Base-by-base conservation (phyloP, 495 filamentous ascomycete genomes). In the Thermochaetoides thermophila region DNA sequence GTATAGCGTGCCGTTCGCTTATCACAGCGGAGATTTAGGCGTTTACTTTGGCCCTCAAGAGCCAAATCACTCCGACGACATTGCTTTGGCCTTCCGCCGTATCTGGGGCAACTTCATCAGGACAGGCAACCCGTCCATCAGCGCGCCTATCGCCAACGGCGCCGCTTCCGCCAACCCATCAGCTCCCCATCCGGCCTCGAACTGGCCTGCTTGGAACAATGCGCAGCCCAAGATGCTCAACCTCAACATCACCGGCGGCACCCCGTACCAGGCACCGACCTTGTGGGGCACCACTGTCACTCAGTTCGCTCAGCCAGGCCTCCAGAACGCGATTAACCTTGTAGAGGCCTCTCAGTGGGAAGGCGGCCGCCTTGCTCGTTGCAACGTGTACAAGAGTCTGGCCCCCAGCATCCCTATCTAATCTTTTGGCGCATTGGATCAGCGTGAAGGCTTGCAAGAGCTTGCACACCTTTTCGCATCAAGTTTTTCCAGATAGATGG, bases 41-140 rank as follows among this genome's bases (percentile, higher is more conserved):
- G 62, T 52, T 2, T 74, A 71, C 41, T 72, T 74, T 44, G 64
- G 59, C 17, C 55, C 47, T 4, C 32, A 17, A 3, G 32, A 34
- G 7, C 42, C 46, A 7, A 50, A 47, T 42, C 43, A 43, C 11
- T 32, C 36, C 13, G 17, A 12, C 13, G 57, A 56, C 17, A 51
- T 63, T 11, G 35, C 27, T 1, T 36, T 37, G 20, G 50, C 56
- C 4, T 55, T 61, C 39, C 52, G 52, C 31, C 44, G 41, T 18
- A 57, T 67, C 29, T 67, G 55, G 59, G 68, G 68, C 15, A 69
- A 66, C 44, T 78, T 80, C 42, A 56, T 78, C 34, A 65, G 53
- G 0, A 37, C 50, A 3, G 56, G 63, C 26, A 63, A 66, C 26
- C 73, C 74, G 0, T 61, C 63, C 6, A 61, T 74, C 26, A 42